These are phyloP conservation scores for Cyclospora cayetanensis DNA, from an alignment of 169 alveolate genomes.

Conservation along the genomic window DNA sequence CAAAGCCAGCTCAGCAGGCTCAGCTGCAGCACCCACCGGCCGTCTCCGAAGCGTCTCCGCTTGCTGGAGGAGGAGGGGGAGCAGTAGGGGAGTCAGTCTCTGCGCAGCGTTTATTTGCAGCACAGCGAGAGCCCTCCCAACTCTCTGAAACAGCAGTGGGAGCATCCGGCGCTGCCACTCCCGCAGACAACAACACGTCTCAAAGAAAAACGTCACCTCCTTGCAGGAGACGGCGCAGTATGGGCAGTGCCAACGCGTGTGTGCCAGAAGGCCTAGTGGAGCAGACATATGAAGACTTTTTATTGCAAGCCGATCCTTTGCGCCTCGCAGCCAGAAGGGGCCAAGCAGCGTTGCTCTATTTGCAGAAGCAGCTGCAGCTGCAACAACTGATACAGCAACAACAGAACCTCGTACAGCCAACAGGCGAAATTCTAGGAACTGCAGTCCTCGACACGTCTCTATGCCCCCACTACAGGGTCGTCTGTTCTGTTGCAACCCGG, in stretches of 20 bases:
- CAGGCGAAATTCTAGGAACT: neutral
- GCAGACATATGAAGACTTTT: neutral
- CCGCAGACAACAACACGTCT: neutral
- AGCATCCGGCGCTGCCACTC: slow-evolving; percentile 31
- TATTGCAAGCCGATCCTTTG: slow-evolving; percentile 39
- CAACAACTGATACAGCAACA: slow-evolving; percentile 43
- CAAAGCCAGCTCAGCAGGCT: neutral
- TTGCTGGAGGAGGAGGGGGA: neutral
- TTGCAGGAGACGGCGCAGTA: neutral
- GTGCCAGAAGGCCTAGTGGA: slow-evolving; percentile 21
- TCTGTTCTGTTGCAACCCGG: slow-evolving; percentile 37
- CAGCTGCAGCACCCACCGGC: slow-evolving; percentile 20
- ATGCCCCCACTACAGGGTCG: slow-evolving; percentile 25
- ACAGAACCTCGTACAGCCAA: neutral
- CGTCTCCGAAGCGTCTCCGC: neutral
- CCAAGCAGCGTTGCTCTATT: slow-evolving; percentile 3
- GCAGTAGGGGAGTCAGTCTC: neutral
- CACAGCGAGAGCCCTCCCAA: neutral
- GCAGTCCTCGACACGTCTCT: slow-evolving; percentile 30
- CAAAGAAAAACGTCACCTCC: neutral
- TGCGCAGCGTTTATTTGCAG: neutral
- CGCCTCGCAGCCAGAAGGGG: slow-evolving; percentile 24
- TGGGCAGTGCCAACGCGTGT: neutral
- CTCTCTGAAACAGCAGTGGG: neutral
- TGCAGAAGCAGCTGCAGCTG: slow-evolving; percentile 58